Conservation (phyloP, 768 basidiomycete genomes). For the Dacryopinax primogenitus region DNA sequence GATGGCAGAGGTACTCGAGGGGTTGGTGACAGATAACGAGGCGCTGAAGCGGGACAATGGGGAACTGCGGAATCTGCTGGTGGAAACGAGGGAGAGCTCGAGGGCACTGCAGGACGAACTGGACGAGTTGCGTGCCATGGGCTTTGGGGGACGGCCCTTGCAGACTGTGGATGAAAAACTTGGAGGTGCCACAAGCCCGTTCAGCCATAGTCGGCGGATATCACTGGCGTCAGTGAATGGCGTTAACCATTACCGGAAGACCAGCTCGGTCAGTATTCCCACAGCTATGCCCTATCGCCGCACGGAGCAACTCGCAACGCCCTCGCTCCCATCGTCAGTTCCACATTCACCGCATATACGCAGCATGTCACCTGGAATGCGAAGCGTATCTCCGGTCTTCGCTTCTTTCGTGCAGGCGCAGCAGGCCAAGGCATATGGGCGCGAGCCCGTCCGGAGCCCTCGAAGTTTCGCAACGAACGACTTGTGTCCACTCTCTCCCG, state of each 20-base stretch:
- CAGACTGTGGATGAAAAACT: conserved; percentile 14
- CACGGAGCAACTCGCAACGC: not conserved
- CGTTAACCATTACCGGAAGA: not conserved
- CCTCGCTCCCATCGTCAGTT: not conserved
- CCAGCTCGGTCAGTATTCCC: not conserved
- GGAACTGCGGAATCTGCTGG: conserved; percentile 60
- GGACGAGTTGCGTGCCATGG: conserved; percentile 53
- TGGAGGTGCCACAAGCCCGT: conserved; percentile 14
- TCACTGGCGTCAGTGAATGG: not conserved
- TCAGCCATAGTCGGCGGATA: not conserved
- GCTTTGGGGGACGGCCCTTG: conserved; percentile 17
- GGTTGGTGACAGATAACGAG: conserved; percentile 78
- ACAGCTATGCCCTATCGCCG: not conserved
- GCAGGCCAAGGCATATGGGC: not conserved
- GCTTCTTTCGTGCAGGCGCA: not conserved
- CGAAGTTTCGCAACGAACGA: conserved; percentile 1
- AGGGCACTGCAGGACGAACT: conserved; percentile 57
- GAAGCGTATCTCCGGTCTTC: not conserved
- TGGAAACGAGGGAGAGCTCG: conserved; percentile 65
- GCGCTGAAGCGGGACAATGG: conserved; percentile 65
- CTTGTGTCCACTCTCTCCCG: not conserved
- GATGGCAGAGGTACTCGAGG: conserved; percentile 47
- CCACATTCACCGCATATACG: not conserved
- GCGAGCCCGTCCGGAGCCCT: not conserved
- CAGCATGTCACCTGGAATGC: not conserved